Percentiles rank a stretch among this genome's conserved stretches.
Evolutionary conservation across 2,329 filamentous ascomycete genomes (phyloP).

Genomic region (Diplocarpon mali): DNA sequence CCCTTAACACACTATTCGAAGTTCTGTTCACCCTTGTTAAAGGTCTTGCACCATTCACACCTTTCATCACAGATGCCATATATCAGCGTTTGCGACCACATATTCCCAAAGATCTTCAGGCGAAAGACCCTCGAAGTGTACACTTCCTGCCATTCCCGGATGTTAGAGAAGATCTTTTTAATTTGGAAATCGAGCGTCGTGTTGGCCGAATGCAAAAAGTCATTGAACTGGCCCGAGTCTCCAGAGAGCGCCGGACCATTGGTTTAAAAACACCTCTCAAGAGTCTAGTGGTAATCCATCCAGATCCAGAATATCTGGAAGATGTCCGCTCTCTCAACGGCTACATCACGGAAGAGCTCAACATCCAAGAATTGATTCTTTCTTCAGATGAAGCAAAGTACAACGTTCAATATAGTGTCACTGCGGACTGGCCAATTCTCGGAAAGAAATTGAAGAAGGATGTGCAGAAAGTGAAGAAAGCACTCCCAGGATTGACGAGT

Average conservation of each 20-base stretch:
- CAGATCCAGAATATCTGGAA: conserved; percentile 69
- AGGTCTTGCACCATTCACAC: conserved; percentile 86
- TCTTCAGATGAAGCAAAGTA: conserved; percentile 83
- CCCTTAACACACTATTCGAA: conserved; percentile 88
- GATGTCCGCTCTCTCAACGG: conserved; percentile 75
- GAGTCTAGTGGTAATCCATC: conserved; percentile 79
- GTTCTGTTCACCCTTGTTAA: conserved; percentile 82
- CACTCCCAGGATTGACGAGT: conserved; percentile 65
- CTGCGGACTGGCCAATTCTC: conserved; percentile 84
- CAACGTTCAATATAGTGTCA: conserved; percentile 82
- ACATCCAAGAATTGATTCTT: conserved; percentile 74
- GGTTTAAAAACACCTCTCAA: conserved; percentile 86
- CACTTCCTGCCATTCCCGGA: conserved; percentile 89
- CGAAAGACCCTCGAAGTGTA: conserved; percentile 70
- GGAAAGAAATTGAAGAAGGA: conserved; percentile 98
- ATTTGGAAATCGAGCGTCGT: conserved; percentile 73
- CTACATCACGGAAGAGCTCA: conserved; percentile 90
- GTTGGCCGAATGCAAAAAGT: conserved; percentile 90
- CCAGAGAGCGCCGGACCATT: conserved; percentile 73
- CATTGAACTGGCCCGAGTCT: conserved; percentile 81
- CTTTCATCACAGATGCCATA: conserved; percentile 91
- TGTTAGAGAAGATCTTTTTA: conserved; percentile 79
- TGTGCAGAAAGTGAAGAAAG: conserved; percentile 82
- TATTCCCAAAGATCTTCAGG: conserved; percentile 61
- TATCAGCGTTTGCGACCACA: conserved; percentile 74